These are phyloP conservation scores for Prunus yedoensis DNA, from an alignment of 331 rosid species.

Conservation along the genomic window DNA sequence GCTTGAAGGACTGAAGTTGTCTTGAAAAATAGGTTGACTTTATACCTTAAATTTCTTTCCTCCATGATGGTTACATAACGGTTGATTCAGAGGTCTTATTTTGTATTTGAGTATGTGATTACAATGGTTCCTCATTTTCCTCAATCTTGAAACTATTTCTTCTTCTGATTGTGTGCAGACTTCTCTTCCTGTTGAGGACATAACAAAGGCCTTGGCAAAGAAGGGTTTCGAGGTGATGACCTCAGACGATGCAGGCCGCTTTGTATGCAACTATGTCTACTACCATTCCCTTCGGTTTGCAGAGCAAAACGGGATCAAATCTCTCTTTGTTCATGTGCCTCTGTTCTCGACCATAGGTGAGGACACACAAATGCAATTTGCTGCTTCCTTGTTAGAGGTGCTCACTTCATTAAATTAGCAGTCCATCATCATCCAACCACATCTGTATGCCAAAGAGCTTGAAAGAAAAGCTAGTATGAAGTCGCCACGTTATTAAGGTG, in stretches of 20 bases:
- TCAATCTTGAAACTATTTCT: neutral
- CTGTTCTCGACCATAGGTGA: slow-evolving; percentile 72
- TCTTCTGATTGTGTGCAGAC: slow-evolving; percentile 50
- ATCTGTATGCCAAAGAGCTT: slow-evolving; percentile 25
- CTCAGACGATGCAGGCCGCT: slow-evolving; percentile 93
- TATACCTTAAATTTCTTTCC: slow-evolving; percentile 16
- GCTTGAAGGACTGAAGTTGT: neutral
- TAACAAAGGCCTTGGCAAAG: slow-evolving; percentile 67
- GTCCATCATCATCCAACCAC: slow-evolving; percentile 15
- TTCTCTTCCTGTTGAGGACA: slow-evolving; percentile 72
- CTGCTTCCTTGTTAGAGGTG: slow-evolving; percentile 80
- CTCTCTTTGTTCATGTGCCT: slow-evolving; percentile 90
- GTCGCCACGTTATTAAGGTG: slow-evolving; percentile 37
- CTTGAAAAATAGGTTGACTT: neutral
- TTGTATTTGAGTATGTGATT: neutral
- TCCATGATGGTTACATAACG: neutral
- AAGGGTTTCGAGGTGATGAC: slow-evolving; percentile 79
- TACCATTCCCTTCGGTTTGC: slow-evolving; percentile 89
- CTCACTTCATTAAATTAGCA: slow-evolving; percentile 55
- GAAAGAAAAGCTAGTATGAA: slow-evolving; percentile 18
- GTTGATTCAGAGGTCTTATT: neutral
- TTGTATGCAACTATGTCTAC: slow-evolving; percentile 93
- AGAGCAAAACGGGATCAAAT: slow-evolving; percentile 64
- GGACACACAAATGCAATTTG: slow-evolving; percentile 85
- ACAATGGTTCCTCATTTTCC: neutral